Evolutionary conservation across 202 grass and related monocot species (phyloP), one percentile per base, ranked within the genome.

Genomic region (Schoenoplectus triqueter): DNA sequence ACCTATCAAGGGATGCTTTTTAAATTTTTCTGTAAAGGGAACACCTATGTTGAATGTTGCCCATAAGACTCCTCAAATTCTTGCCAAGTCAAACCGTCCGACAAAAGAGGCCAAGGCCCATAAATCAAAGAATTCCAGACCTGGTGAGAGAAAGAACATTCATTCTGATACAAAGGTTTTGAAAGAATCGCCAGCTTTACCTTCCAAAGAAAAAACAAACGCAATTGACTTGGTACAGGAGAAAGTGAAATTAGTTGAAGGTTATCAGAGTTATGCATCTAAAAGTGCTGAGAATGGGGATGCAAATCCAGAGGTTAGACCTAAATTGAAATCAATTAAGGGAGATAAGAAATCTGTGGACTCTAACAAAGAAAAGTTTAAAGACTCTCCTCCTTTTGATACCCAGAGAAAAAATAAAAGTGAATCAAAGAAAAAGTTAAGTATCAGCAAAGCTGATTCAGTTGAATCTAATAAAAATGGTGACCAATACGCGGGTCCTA

Each of bases 381-480:
- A 75, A 70, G 78, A 88, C 69, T 69, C 86, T 66, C 59, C 62
- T 79, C 51, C 74, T 73, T 7, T 61, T 79, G 91, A 95, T 82
- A 87, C 85, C 69, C 89, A 89, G 56, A 94, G 91, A 80, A 92
- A 96, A 89, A 89, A 65, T 59, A 92, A 85, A 92, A 72, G 84
- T 64, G 93, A 88, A 85, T 45, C 85, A 46, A 90, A 92, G 84
- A 92, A 90, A 80, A 89, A 88, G 85, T 76, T 5, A 86, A 81
- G 88, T 82, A 51, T 47, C 3, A 54, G 80, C 17, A 91, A 78
- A 79, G 81, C 79, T 69, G 89, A 89, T 80, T 90, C 82, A 74
- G 91, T 89, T 86, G 89, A 82, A 83, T 84, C 77, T 59, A 89
- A 87, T 69, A 74, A 51, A 81, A 85, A 69, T 77, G 91, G 88